These are phyloP conservation scores for Ceratobasidium papillatum DNA, from an alignment of 1,284 basidiomycete genomes.

Conservation along the genomic window DNA sequence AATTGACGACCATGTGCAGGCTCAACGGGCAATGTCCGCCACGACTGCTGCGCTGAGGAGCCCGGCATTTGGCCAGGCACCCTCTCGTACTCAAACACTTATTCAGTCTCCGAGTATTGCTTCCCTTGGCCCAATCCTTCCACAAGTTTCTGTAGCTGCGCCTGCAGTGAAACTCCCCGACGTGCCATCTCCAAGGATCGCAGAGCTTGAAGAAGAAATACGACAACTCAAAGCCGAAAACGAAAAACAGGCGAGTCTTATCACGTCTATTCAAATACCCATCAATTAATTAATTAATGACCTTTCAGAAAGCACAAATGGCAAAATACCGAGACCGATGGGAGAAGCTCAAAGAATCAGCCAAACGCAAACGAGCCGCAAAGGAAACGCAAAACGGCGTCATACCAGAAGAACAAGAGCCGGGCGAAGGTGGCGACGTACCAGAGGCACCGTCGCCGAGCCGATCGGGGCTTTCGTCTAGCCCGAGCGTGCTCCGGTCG, in stretches of 20 bases:
- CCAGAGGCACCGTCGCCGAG: not conserved
- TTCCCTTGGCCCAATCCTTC: not conserved
- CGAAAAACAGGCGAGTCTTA: constrained; percentile 76
- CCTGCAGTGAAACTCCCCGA: constrained; percentile 58
- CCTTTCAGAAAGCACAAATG: constrained; percentile 77
- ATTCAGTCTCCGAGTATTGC: constrained; percentile 12
- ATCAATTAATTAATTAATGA: constrained; percentile 26
- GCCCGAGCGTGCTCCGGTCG: constrained; percentile 19
- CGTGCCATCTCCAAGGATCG: constrained; percentile 53
- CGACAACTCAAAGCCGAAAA: constrained; percentile 71
- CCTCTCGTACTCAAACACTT: constrained; percentile 38
- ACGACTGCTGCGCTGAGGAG: constrained; percentile 54
- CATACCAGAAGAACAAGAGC: constrained; percentile 34
- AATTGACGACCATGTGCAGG: constrained; percentile 11
- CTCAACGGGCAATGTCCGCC: constrained; percentile 43
- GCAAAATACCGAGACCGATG: constrained; percentile 84
- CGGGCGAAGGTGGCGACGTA: not conserved
- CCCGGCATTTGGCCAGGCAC: constrained; percentile 65
- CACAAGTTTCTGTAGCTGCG: constrained; percentile 47
- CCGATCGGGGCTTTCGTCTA: constrained; percentile 6
- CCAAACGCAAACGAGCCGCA: constrained; percentile 85
- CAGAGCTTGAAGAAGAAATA: constrained; percentile 82
- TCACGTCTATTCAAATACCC: constrained; percentile 11
- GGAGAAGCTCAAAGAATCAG: constrained; percentile 87
- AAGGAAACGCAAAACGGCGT: constrained; percentile 33